A percentile compares a stretch with the other conserved stretches of the same genome.
These are phyloP conservation scores for Xylaria nigripes DNA, from an alignment of 495 filamentous ascomycete species.

Conservation along the genomic window DNA sequence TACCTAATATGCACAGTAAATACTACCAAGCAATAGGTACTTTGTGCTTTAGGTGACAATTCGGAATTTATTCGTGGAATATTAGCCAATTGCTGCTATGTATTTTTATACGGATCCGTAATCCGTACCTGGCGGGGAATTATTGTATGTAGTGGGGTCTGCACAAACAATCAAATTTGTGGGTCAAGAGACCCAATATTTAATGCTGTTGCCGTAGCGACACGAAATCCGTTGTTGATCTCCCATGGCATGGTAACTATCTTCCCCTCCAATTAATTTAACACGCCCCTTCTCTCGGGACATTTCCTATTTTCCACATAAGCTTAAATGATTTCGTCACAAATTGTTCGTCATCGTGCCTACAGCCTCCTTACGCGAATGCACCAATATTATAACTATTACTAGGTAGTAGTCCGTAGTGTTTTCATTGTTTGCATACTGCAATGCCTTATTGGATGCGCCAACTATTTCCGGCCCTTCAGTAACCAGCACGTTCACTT, in stretches of 20 bases:
- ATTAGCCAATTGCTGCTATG: too few species aligned
- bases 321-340: conserved; percentile 7
- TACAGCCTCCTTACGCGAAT: conserved; percentile 4
- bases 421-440: conserved; percentile 23
- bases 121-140: too few species aligned
- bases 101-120: too few species aligned
- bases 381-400: neutral
- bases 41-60: too few species aligned
- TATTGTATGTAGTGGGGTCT: too few species aligned
- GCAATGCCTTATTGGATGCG: conserved; percentile 19
- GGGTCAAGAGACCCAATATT: conserved; percentile 5
- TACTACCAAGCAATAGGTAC: too few species aligned
- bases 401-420: neutral
- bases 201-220: conserved; percentile 9
- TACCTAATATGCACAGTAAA: too few species aligned
- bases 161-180: neutral
- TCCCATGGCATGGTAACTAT: neutral
- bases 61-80: too few species aligned
- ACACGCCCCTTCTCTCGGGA: neutral
- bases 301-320: neutral
- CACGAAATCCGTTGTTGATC: conserved; percentile 5
- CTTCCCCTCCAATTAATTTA: conserved; percentile 4
- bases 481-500: conserved; percentile 12
- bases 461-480: conserved; percentile 12
- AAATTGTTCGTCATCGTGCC: conserved; percentile 11